Evolutionary conservation across 2,329 filamentous ascomycete genomes (phyloP), one percentile per base, ranked within the genome.

Genomic region (Hypoxylon sp.): DNA sequence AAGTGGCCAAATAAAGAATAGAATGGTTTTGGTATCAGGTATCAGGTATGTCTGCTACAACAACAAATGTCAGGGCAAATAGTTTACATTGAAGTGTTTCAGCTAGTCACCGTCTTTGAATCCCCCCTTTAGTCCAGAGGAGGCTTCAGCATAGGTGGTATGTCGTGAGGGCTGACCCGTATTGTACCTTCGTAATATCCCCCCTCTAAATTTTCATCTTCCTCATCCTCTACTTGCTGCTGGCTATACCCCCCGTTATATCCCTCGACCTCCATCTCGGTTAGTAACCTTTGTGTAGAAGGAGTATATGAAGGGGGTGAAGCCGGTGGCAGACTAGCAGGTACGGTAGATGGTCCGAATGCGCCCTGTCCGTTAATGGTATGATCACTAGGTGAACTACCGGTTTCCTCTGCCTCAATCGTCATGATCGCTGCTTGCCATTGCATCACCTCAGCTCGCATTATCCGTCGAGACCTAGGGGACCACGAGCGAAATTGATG

Each of bases 381-480:
- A 21, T 47, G 42, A 21, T 35, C 32, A 13, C 7, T 39, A n/a
- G 47, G 47, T 19, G 56, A 31, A 32, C 57, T 42, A 13, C 50
- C 54, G 8, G 35, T 56, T 6, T 58, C 64, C 53, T 77, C 75
- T 2, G 74, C 75, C 52, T 77, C 75, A 15, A 74, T 62, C 1
- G 75, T 77, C 60, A 71, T 71, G n/a, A 77, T 68, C 4, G 75
- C 76, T 21, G 75, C 74, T 47, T 77, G 72, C 76, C 76, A 77
- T 52, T 77, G 75, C 53, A 73, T 62, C 17, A 63, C 63, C 47
- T 77, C 71, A 15, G 75, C 75, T 29, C 71, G 70, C 63, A 78
- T 70, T 11, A 55, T 64, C n/a, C 69, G 70, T 46, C 74, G 71
- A 19, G 73, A 73, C 21, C 62, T 61, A n/a, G 73, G 73, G 7